A percentile compares a stretch with the other conserved stretches of the same genome.
phyloP scores from a whole-genome alignment of 2,329 filamentous ascomycete species.

The Pseudogymnoascus sp. region DNA sequence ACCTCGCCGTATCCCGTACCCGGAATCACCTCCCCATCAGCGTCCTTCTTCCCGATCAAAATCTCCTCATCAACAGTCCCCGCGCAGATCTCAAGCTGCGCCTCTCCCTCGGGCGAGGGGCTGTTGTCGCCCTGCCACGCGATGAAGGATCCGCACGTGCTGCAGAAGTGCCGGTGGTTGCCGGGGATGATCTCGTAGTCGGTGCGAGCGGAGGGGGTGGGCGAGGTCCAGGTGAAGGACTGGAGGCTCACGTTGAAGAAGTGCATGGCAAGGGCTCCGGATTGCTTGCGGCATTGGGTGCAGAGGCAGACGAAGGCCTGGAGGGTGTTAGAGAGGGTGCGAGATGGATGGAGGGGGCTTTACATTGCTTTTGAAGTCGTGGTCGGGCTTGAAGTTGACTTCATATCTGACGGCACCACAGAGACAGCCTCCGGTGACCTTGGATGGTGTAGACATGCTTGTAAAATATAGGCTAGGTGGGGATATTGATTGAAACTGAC shows the following conservation, averaged over 20 bases:
- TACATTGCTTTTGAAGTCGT: conserved; percentile 37
- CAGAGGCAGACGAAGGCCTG: conserved; percentile 46
- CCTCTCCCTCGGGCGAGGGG: background rate
- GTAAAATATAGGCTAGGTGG: background rate
- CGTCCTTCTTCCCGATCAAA: conserved; percentile 25
- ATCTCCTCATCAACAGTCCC: conserved; percentile 41
- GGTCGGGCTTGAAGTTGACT: conserved; percentile 38
- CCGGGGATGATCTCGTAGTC: conserved; percentile 36
- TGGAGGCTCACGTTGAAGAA: conserved; percentile 33
- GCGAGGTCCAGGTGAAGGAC: conserved; percentile 29
- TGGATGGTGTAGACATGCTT: conserved; percentile 14
- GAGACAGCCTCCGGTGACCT: conserved; percentile 45
- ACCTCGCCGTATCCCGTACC: background rate
- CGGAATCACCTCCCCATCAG: conserved; percentile 8
- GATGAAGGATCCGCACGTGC: conserved; percentile 42
- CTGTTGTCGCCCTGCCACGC: conserved; percentile 33
- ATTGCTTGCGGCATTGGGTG: conserved; percentile 47
- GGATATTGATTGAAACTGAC: background rate
- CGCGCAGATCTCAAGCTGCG: conserved; percentile 31
- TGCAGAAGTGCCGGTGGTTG: conserved; percentile 42
- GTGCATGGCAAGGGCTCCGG: conserved; percentile 40
- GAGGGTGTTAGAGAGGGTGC: background rate
- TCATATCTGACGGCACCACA: conserved; percentile 44
- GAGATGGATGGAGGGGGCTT: conserved; percentile 10
- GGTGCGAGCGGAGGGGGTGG: conserved; percentile 28